Evolutionary conservation across 176 grass and related monocot genomes (phyloP), one percentile per base, ranked within the genome.

Genomic region (Pontederia paniculata): DNA sequence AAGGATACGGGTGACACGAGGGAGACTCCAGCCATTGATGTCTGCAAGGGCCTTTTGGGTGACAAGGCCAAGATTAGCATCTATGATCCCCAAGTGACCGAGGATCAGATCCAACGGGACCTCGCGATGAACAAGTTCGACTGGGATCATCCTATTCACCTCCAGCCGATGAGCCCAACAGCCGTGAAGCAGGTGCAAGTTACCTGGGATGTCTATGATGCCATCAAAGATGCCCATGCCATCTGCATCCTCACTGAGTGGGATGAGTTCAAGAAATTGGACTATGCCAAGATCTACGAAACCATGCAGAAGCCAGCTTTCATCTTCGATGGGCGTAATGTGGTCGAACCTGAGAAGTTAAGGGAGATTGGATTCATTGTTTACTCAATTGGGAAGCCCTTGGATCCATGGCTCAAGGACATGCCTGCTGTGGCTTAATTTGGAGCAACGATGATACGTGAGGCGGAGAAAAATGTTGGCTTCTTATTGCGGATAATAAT

Each of bases 231-330:
- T 10, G 65, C 65, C 0, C 65, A 68, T 52, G 50, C 31, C 0
- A 10, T 68, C 50, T 68, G 65, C 49, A 68, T 68, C 10, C 65
- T 68, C 9, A 68, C 65, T 2, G 65, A 68, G 65, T 68, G 65
- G 65, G 65, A 68, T 14, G 65, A 68, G 50, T 68, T 68, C 65
- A 68, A 44, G 50, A 44, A 21, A 0, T 25, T 68, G 17, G 65
- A 68, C 17, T 68, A 68, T 52, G 37, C 8, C 17, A 55, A 44
- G 65, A 68, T 55, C 16, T 68, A 54, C 41, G 65, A 55, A 6
- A 45, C 12, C 28, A 68, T 68, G 65, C 65, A 68, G 65, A 68
- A 68, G 50, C 65, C 65, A 15, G 65, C 65, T 19, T 68, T 68
- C 17, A 4, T 68, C 8, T 68, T 68, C 12, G 65, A 55, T 13